Conservation (phyloP, 495 filamentous ascomycete genomes). For the Podospora fimiseda region DNA sequence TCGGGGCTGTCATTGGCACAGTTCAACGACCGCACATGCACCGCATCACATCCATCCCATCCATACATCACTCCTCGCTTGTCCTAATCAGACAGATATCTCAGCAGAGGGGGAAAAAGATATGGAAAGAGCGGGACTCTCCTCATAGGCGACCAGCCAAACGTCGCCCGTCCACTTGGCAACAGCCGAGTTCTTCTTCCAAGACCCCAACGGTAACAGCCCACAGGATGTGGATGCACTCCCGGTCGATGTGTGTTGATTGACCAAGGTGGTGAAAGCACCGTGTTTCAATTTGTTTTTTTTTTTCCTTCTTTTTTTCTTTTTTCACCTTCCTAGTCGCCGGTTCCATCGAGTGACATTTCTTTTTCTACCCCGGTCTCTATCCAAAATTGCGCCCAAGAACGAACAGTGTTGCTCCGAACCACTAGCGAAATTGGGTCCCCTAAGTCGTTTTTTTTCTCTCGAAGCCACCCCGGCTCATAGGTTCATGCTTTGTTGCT, state of each 20-base stretch:
- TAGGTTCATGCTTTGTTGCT: conserved; percentile 32
- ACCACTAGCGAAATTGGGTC: conserved; percentile 38
- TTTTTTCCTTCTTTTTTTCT: conserved; percentile 5
- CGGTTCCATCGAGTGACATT: conserved; percentile 2
- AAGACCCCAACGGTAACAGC: background rate
- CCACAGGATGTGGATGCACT: conserved; percentile 1
- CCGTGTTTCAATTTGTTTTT: background rate
- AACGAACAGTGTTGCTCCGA: conserved; percentile 23
- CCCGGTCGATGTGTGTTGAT: background rate
- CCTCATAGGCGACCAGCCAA: background rate
- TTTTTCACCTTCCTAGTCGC: conserved; percentile 9
- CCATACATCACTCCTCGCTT: too few relatives aligned
- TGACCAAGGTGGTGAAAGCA: background rate
- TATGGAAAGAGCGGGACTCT: too few relatives aligned
- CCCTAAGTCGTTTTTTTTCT: conserved; percentile 29
- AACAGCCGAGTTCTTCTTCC: conserved; percentile 9
- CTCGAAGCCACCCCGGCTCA: conserved; percentile 27
- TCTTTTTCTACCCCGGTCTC: conserved; percentile 14
- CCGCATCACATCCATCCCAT: background rate
- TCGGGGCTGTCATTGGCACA: background rate
- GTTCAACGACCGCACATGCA: background rate
- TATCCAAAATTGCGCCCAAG: conserved; percentile 26
- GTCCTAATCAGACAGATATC: too few relatives aligned
- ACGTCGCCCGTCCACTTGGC: conserved; percentile 3
- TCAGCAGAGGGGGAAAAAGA: too few relatives aligned